Base-by-base conservation (phyloP, 106 monocot genomes). In the Iris macrosiphon region DNA sequence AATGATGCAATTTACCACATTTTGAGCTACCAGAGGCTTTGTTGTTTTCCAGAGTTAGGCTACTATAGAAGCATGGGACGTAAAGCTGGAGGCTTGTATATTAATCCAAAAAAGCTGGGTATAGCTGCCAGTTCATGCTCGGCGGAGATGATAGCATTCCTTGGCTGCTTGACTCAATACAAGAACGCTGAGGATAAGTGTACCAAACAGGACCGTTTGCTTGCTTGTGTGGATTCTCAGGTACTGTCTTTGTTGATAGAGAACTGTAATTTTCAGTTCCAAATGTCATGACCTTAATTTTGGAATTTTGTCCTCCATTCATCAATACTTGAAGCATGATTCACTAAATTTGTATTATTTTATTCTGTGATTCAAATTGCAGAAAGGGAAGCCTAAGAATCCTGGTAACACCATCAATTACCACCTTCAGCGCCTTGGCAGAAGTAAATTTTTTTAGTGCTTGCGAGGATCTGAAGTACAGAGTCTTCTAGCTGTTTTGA, bases 71-170 rank as follows among this genome's bases (percentile, higher is more conserved):
- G 32, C 53, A 83, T 83, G 82, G 82, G 82, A 9, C 67, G 82
- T 20, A 83, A 83, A 57, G 77, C 73, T 62, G 82, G 82, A 26
- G 77, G 77, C 11, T 47, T 83, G 56, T 83, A 83, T 54, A 83
- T 83, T 55, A 83, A 83, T 45, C 82, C 82, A 19, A 83, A 83
- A 50, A 83, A 83, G 47, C 78, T 83, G 57, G 82, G 82, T 41
- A 66, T 33, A 45, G 57, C 49, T 71, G 74, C 61, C 13, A 83
- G 75, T 34, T 78, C 83, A 14, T 83, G 83, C 74, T 74, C 75
- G 83, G 70, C 66, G 52, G 83, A 83, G 49, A 83, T 83, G 83
- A 57, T 78, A 19, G 21, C 69, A 17, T 83, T 83, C 57, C 78
- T 83, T n/a, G 45, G 74, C 10, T 83, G 83, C 51, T 35, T 83